Percentiles rank a stretch among this genome's conserved stretches.
Conservation (phyloP, 192 early-diverging fungal species). For the Entomortierella lignicola region DNA sequence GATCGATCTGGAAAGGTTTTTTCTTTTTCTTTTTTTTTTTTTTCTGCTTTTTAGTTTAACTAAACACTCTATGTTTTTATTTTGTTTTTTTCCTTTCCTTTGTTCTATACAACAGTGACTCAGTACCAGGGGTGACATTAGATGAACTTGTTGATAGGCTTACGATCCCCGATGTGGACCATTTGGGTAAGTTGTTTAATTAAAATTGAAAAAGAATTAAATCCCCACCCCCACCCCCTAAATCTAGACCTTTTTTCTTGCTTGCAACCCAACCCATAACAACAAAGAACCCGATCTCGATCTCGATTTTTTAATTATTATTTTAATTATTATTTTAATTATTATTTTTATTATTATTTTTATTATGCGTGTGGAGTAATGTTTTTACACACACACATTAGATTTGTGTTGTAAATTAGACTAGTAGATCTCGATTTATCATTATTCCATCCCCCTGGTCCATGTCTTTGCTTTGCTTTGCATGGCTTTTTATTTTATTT, state of each 20-base stretch:
- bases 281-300: too few species aligned
- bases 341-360: too few species aligned
- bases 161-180: conserved; percentile 35
- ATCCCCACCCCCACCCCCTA: not conserved
- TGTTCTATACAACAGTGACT: conserved; percentile 17
- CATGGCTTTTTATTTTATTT: not conserved
- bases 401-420: too few species aligned
- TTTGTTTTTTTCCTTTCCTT: not conserved
- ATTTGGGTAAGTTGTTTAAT: conserved; percentile 39
- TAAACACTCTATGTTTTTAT: too few species aligned
- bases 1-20: too few species aligned
- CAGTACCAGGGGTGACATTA: conserved; percentile 37
- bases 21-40: not conserved
- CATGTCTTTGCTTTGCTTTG: conserved; percentile 9
- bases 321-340: too few species aligned
- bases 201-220: too few species aligned
- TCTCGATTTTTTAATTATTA: too few species aligned
- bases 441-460: not conserved
- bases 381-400: too few species aligned
- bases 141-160: conserved; percentile 44
- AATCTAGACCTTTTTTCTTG: not conserved
- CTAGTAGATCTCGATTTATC: too few species aligned
- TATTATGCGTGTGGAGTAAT: too few species aligned
- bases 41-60: too few species aligned
- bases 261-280: not conserved